Evolutionary conservation across 352 stramenopile species (phyloP), one percentile per base, ranked within the genome.

Genomic region (Phytophthora capsici): DNA sequence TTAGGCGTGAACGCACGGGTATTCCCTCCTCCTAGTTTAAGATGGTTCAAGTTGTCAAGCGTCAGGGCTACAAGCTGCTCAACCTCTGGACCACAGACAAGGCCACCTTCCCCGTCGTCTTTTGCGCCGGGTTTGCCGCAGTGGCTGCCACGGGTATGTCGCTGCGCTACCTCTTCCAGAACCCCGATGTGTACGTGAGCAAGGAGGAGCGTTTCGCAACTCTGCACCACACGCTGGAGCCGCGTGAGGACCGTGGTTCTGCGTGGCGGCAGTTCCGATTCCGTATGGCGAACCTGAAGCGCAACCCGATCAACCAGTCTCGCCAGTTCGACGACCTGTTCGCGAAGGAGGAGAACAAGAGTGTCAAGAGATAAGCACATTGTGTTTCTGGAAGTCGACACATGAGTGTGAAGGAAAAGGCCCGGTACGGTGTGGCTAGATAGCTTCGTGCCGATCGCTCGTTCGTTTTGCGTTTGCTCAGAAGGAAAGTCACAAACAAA

Each of bases 271-370:
- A 86, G 63, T 82, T 82, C 77, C 81, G 81, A 49, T 90, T 88
- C 69, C 68, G 72, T 44, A 80, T 90, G 63, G 81, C 81, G 20
- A 90, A 88, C 62, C 66, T 88, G 22, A 50, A 78, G 57, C 77
- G 78, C 67, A 90, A 90, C 69, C 78, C 76, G 41, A 90, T 90
- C 67, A 90, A 90, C 74, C 78, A 90, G 76, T 90, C 78, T n/a
- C 76, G 70, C 25, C 74, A 83, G 57, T 88, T 84, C 63, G 78
- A 90, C 63, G 56, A 77, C 13, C 55, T 88, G 10, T 88, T 83
- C 58, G 72, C 71, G 32, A 84, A 83, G 57, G 50, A 75, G 6
- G 75, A 86, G 63, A 89, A 89, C 76, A 41, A 88, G 76, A 26
- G 26, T 30, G 61, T 86, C 54, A 75, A 79, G 58, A 80, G 79